Conservation (phyloP, 2,329 filamentous ascomycete species). For the Corynespora cassiicola region DNA sequence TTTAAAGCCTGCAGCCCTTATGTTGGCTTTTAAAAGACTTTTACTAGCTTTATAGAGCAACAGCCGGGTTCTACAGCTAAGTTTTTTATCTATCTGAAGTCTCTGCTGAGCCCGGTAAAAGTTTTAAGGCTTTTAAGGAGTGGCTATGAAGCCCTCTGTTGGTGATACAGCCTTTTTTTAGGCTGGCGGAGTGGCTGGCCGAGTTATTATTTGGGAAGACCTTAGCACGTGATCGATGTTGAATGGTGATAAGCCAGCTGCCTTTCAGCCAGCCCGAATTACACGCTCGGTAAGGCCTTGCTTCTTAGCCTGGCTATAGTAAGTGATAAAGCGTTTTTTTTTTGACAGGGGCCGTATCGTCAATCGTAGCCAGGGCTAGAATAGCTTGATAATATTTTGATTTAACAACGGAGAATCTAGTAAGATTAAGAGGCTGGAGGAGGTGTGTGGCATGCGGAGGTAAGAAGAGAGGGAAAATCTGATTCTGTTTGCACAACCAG, state of each 20-base stretch:
- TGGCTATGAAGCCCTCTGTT: no score
- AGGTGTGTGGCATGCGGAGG: conserved; percentile 14
- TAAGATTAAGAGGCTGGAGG: conserved; percentile 14
- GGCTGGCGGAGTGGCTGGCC: conserved; percentile 2
- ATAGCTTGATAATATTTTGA: conserved; percentile 12
- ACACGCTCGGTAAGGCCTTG: conserved; percentile 10
- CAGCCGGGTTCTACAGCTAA: conserved; percentile 1
- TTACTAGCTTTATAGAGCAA: conserved; percentile 16
- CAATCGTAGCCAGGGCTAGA: conserved; percentile 8
- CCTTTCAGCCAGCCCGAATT: conserved; percentile 15
- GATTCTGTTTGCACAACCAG: conserved; percentile 5
- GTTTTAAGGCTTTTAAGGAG: conserved; percentile 7
- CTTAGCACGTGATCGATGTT: conserved; percentile 12
- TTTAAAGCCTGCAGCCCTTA: conserved; percentile 9
- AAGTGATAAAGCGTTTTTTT: conserved; percentile 21
- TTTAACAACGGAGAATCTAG: conserved; percentile 13
- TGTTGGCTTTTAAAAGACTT: conserved; percentile 10
- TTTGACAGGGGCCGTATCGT: conserved; percentile 17
- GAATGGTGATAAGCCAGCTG: conserved; percentile 15
- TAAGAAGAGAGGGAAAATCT: conserved; percentile 9
- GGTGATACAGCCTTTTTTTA: no score
- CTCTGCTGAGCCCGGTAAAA: conserved; percentile 8
- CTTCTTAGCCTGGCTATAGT: conserved; percentile 14
- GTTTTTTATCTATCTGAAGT: conserved; percentile 2
- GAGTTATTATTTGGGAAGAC: conserved; percentile 9